These are phyloP conservation scores for Dactylella cylindrospora DNA, from an alignment of 2,329 filamentous ascomycete genomes.

Conservation along the genomic window DNA sequence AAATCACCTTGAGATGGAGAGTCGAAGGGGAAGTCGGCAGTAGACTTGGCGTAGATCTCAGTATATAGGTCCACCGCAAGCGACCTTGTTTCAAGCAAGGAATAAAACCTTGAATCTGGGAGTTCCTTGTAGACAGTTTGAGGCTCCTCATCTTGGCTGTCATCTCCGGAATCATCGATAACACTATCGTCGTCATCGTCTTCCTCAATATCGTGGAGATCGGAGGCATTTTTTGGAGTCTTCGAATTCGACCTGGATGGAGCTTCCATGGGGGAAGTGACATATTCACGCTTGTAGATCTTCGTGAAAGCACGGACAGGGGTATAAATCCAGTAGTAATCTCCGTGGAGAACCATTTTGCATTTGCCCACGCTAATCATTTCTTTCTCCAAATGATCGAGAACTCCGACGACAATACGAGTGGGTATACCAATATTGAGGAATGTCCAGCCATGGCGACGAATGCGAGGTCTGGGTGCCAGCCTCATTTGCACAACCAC, in stretches of 20 bases:
- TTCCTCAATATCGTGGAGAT: constrained; percentile 20
- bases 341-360: constrained; percentile 42
- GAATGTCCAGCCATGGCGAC: constrained; percentile 43
- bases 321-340: constrained; percentile 43
- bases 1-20: constrained; percentile 36
- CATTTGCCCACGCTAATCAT: constrained; percentile 37
- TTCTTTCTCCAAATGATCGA: constrained; percentile 40
- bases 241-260: constrained; percentile 39
- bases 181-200: constrained; percentile 36
- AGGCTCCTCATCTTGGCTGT: constrained; percentile 24
- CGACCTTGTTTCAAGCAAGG: constrained; percentile 38
- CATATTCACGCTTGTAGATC: constrained; percentile 37
- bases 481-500: constrained; percentile 42
- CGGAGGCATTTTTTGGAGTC: constrained; percentile 33
- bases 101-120: constrained; percentile 41
- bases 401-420: constrained; percentile 36
- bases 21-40: constrained; percentile 25
- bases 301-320: constrained; percentile 42
- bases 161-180: constrained; percentile 35
- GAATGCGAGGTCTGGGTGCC: constrained; percentile 36
- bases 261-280: constrained; percentile 14
- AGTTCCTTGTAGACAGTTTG: constrained; percentile 38
- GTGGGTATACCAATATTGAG: constrained; percentile 42
- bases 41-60: constrained; percentile 41
- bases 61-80: constrained; percentile 40